Conservation (phyloP, 768 basidiomycete genomes). For the Russula dissimulans region DNA sequence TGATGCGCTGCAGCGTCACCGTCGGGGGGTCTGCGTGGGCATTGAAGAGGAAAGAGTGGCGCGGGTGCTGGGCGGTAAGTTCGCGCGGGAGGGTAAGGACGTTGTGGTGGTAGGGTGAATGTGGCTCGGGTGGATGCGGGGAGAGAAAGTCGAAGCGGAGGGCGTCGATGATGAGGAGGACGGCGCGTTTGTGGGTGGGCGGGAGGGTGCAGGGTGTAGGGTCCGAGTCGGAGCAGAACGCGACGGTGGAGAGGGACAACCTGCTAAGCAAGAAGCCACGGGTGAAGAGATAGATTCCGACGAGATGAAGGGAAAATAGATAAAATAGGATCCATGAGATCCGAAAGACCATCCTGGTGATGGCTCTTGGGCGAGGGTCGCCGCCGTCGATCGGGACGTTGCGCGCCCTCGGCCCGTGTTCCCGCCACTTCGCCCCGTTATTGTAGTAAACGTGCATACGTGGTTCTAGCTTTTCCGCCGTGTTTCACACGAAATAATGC, state of each 20-base stretch:
- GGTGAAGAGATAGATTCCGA: slow-evolving; percentile 84
- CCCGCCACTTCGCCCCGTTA: neutral
- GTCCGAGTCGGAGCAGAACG: slow-evolving; percentile 29
- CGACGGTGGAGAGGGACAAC: slow-evolving; percentile 55
- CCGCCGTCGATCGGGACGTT: no score
- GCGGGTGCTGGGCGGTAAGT: slow-evolving; percentile 53
- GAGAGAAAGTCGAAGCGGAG: slow-evolving; percentile 91
- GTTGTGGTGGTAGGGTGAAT: slow-evolving; percentile 69
- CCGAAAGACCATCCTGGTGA: neutral
- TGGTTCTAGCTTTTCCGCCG: no score
- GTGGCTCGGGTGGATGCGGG: slow-evolving; percentile 51
- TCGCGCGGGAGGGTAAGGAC: slow-evolving; percentile 71
- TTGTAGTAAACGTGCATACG: no score
- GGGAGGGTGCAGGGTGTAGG: slow-evolving; percentile 35
- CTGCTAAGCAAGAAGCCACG: slow-evolving; percentile 82
- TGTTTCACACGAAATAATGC: no score
- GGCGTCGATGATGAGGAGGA: slow-evolving; percentile 85
- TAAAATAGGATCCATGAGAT: slow-evolving; percentile 37
- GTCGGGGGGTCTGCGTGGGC: slow-evolving; percentile 93
- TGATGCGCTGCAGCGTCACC: slow-evolving; percentile 88
- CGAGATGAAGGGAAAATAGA: slow-evolving; percentile 58
- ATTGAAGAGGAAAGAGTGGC: slow-evolving; percentile 79
- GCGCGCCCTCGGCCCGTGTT: neutral
- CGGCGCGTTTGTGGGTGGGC: slow-evolving; percentile 68
- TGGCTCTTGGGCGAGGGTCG: neutral